Evolutionary conservation across 2,329 filamentous ascomycete genomes (phyloP), one percentile per base, ranked within the genome.

Genomic region (Aspergillus pseudoterreus): DNA sequence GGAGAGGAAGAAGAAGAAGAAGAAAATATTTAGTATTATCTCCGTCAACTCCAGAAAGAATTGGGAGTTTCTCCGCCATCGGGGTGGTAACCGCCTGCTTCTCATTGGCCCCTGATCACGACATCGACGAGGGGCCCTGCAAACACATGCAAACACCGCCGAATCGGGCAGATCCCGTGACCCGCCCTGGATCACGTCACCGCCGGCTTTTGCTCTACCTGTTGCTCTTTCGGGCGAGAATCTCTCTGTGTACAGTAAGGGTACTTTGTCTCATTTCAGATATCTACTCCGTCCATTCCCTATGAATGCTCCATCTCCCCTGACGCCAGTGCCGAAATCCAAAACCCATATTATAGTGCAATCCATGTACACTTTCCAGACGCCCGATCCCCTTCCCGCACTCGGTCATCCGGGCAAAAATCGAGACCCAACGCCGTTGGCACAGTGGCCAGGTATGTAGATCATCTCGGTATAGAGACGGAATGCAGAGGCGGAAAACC

Each of bases 41-140:
- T 17, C 9, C 30, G 8, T 36, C n/a, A 17, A 38, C 14, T 38
- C 35, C 35, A 38, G 35, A 38, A 6, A n/a, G 35, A 17, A 30
- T n/a, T 30, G 47, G 50, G 48, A 60, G 57, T 61, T 58, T 57
- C 64, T 67, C 68, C 65, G 65, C 66, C 66, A 63, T 69, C 61
- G 63, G 66, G 64, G 61, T 67, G 65, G 61, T 65, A 70, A 67
- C 64, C 66, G 59, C 64, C 57, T 50, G 21, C 17, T 45, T 53
- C 46, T 71, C 54, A 74, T 74, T 74, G 71, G 71, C 50, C 50
- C 51, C 41, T 58, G 71, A 74, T 73, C 71, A 74, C 72, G 72
- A 73, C 71, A 75, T 75, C 71, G 68, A 64, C 71, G 68, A 35
- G 27, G 32, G 45, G n/a, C 1, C 3, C 47, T 62, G 59, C 67